These are phyloP conservation scores for Pseudogymnoascus sp. DNA, from an alignment of 2,329 filamentous ascomycete species.

Conservation along the genomic window DNA sequence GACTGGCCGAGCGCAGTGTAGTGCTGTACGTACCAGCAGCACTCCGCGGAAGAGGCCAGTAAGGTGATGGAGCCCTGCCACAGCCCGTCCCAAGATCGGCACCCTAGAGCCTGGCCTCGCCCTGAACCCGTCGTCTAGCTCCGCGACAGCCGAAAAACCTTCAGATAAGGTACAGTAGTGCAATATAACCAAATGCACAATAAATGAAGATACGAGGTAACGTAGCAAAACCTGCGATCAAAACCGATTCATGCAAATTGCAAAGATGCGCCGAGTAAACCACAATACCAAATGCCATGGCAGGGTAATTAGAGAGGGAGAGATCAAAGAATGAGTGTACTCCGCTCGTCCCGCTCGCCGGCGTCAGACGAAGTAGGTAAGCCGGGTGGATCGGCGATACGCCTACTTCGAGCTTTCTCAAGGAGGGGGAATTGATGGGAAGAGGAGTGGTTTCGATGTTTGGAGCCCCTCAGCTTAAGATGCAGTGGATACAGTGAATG, in stretches of 20 bases:
- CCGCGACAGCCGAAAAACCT: neutral
- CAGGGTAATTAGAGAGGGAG: neutral
- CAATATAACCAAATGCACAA: neutral
- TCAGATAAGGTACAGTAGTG: conserved; percentile 3
- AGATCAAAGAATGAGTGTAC: neutral
- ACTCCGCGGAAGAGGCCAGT: neutral
- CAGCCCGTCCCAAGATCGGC: neutral
- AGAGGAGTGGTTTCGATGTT: neutral
- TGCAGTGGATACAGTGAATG: neutral
- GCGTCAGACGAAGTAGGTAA: neutral
- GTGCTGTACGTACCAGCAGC: neutral
- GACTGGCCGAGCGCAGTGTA: neutral
- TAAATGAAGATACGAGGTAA: conserved; percentile 1
- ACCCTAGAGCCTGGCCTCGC: neutral
- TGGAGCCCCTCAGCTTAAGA: neutral
- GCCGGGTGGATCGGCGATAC: conserved; percentile 1
- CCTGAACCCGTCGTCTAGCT: neutral
- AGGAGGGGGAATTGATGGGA: neutral
- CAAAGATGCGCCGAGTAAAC: neutral
- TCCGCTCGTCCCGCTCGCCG: neutral
- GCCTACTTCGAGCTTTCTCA: neutral
- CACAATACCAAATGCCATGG: neutral
- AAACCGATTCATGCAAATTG: neutral
- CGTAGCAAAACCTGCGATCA: neutral
- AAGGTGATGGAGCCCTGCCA: neutral